Conservation (phyloP, 352 stramenopile species). For the Phytophthora cactorum region DNA sequence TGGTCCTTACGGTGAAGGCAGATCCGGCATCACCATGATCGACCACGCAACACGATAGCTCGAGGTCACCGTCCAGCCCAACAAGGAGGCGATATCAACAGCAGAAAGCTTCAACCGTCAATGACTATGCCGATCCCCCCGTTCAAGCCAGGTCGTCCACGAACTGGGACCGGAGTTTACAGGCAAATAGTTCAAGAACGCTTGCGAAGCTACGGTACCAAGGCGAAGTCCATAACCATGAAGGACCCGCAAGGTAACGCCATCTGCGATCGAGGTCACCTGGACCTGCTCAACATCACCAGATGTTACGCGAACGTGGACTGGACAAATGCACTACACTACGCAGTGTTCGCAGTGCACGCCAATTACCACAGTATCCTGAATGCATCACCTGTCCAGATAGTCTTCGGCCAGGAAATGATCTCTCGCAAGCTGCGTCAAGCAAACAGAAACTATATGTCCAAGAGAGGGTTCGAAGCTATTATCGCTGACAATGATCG, state of each 20-base stretch:
- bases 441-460: slow-evolving; percentile 20
- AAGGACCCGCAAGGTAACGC: slow-evolving; percentile 8
- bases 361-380: slow-evolving; percentile 19
- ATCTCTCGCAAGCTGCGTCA: slow-evolving; percentile 11
- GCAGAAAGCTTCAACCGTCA: neutral
- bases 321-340: slow-evolving; percentile 5
- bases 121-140: neutral
- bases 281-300: slow-evolving; percentile 1
- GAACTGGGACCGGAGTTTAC: neutral
- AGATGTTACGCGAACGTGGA: neutral
- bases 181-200: neutral
- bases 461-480: slow-evolving; percentile 6
- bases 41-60: neutral
- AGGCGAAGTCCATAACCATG: neutral
- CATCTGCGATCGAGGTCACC: slow-evolving; percentile 10
- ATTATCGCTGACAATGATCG: slow-evolving; percentile 24
- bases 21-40: neutral
- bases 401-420: slow-evolving; percentile 20
- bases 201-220: slow-evolving; percentile 4
- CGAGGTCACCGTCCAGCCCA: neutral
- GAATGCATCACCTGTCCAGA: slow-evolving; percentile 8
- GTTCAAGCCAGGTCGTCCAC: neutral
- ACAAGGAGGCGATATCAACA: neutral
- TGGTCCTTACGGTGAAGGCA: neutral
- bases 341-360: slow-evolving; percentile 14